Evolutionary conservation across 2,329 filamentous ascomycete genomes (phyloP), one percentile per base, ranked within the genome.

Genomic region (Colletotrichum tabaci): DNA sequence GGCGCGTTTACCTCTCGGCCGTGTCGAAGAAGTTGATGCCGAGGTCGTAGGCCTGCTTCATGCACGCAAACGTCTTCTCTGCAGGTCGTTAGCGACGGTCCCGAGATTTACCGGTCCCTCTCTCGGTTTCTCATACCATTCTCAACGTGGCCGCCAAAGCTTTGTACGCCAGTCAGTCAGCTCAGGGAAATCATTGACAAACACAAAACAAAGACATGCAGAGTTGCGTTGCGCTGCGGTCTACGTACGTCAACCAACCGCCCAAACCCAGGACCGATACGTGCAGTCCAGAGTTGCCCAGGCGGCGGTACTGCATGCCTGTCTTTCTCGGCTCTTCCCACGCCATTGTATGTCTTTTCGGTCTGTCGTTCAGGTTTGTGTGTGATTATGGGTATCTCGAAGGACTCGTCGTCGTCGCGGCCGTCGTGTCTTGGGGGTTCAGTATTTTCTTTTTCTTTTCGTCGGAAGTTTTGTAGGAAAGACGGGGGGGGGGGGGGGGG

Each of bases 181-280:
- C 66, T 60, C 49, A 44, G 13, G 13, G 49, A 38, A 38, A 18
- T 21, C 46, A 21, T 23, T 26, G 44, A n/a, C 13, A 44, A 38
- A 38, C 35, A 38, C 9, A 38, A 10, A 38, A 38, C 35, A 38
- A 38, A 10, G 35, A 38, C 8, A 38, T 2, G 35, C 9, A 10
- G 35, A 38, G n/a, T 21, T 49, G 8, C 13, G 26, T 18, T 35
- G 5, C 13, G 42, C 12, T 26, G n/a, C 64, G 3, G 10, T 57
- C 13, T 15, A 72, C 69, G 15, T 66, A 66, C 1, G 91, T 93
- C 63, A 93, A 83, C 89, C 89, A 90, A 57, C 88, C 86, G 46
- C 89, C 92, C 0, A 93, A 83, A 2, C 89, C 88, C 57, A 93
- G 90, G 12, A 87, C 89, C 13, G 91, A 93, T 50, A 93, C 90